phyloP scores from a whole-genome alignment of 1,284 basidiomycete species.

The Ceratobasidium sp. region DNA sequence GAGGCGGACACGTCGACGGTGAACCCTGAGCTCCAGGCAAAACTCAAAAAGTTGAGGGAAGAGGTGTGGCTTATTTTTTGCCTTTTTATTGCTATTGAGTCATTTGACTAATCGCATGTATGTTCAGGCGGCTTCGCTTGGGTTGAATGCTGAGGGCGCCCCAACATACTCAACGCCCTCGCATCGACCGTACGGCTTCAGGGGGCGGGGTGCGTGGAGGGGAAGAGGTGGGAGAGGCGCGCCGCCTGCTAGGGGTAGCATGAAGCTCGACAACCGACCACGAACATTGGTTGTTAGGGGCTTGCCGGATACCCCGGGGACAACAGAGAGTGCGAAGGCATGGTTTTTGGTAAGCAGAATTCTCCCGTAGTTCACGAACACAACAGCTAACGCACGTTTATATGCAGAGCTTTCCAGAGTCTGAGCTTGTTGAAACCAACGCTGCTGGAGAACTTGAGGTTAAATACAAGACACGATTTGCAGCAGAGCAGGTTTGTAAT shows the following conservation, averaged over 20 bases:
- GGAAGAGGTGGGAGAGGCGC: slow-evolving; percentile 61
- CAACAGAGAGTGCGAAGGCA: slow-evolving; percentile 67
- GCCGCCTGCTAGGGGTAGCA: slow-evolving; percentile 63
- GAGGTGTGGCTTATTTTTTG: slow-evolving; percentile 43
- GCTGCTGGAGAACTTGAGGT: slow-evolving; percentile 67
- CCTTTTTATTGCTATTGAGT: neutral
- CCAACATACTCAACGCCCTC: slow-evolving; percentile 49
- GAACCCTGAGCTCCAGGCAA: slow-evolving; percentile 51
- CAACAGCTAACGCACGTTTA: slow-evolving; percentile 16
- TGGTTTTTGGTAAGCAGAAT: slow-evolving; percentile 76
- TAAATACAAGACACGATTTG: slow-evolving; percentile 68
- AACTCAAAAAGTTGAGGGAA: slow-evolving; percentile 48
- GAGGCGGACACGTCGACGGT: slow-evolving; percentile 54
- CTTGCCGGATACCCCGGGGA: slow-evolving; percentile 57
- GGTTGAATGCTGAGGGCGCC: slow-evolving; percentile 61
- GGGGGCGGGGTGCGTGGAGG: slow-evolving; percentile 52
- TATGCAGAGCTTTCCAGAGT: slow-evolving; percentile 65
- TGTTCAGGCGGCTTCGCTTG: slow-evolving; percentile 75
- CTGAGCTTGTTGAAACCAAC: slow-evolving; percentile 64
- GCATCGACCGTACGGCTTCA: slow-evolving; percentile 53
- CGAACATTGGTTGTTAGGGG: slow-evolving; percentile 80
- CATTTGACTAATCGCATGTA: slow-evolving; percentile 26
- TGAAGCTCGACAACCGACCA: slow-evolving; percentile 91
- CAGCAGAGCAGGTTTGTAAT: slow-evolving; percentile 71
- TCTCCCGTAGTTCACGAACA: slow-evolving; percentile 10